phyloP scores from a whole-genome alignment of 768 basidiomycete genomes.

The Termitomyces sp. region DNA sequence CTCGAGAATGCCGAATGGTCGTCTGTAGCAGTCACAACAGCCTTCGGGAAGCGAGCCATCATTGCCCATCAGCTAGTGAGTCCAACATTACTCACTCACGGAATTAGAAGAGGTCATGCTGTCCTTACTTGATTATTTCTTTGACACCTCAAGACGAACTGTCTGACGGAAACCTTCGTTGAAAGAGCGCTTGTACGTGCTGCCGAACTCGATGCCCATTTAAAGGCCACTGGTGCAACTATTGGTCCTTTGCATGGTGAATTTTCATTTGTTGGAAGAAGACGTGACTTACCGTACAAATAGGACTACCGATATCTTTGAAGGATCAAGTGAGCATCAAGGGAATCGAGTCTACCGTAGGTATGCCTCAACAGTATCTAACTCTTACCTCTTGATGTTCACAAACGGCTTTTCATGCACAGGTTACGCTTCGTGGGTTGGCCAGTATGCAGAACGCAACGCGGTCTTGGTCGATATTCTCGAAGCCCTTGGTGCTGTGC shows the following conservation, averaged over 20 bases:
- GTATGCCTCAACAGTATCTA: constrained; percentile 20
- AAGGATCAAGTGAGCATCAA: constrained; percentile 72
- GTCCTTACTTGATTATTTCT: background rate
- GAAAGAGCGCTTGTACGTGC: constrained; percentile 65
- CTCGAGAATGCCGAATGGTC: constrained; percentile 53
- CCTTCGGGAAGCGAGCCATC: constrained; percentile 74
- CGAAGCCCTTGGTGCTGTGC: constrained; percentile 61
- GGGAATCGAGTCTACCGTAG: constrained; percentile 67
- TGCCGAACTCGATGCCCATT: constrained; percentile 55
- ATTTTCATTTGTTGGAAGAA: background rate
- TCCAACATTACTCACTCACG: background rate
- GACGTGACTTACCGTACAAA: background rate
- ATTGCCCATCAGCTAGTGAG: constrained; percentile 74
- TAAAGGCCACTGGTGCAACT: constrained; percentile 54
- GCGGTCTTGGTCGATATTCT: constrained; percentile 62
- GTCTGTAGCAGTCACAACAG: constrained; percentile 61
- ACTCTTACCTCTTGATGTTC: background rate
- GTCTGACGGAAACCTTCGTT: constrained; percentile 80
- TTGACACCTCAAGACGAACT: constrained; percentile 51
- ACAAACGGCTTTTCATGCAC: background rate
- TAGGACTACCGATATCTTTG: constrained; percentile 58
- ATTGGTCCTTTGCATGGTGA: constrained; percentile 70
- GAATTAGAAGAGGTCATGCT: background rate
- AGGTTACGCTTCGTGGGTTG: constrained; percentile 76
- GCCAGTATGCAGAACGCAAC: constrained; percentile 50